Percentiles rank a stretch among this genome's conserved stretches.
These are phyloP conservation scores for Meyerozyma smithsonii DNA, from an alignment of 1,139 yeast species.

Conservation along the genomic window DNA sequence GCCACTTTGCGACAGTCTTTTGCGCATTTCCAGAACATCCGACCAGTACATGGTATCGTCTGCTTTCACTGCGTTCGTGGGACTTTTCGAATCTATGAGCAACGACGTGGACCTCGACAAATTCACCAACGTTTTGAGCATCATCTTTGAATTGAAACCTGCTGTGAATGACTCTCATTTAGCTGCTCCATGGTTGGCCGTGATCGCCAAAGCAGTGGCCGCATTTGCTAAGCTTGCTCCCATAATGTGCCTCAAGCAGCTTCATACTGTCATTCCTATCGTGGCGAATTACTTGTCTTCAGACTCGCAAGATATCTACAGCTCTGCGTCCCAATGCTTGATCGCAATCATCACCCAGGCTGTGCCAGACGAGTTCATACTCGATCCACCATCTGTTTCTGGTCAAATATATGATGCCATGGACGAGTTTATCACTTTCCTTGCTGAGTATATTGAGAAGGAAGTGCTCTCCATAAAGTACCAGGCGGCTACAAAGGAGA, in stretches of 20 bases:
- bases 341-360: constrained; percentile 69
- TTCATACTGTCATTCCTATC: constrained; percentile 54
- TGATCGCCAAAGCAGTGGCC: constrained; percentile 79
- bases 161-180: constrained; percentile 75
- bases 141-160: constrained; percentile 78
- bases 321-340: constrained; percentile 81
- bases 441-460: constrained; percentile 49
- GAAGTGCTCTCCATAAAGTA: constrained; percentile 70
- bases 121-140: constrained; percentile 59
- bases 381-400: constrained; percentile 46
- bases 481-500: constrained; percentile 71
- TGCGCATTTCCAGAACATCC: constrained; percentile 73
- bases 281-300: constrained; percentile 62
- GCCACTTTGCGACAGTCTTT: constrained; percentile 66
- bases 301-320: constrained; percentile 61
- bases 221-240: constrained; percentile 64
- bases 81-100: constrained; percentile 71
- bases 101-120: constrained; percentile 60
- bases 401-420: constrained; percentile 48
- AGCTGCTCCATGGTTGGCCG: constrained; percentile 94
- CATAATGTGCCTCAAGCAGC: constrained; percentile 46
- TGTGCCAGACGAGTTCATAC: constrained; percentile 55
- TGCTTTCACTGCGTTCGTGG: constrained; percentile 83
- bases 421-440: constrained; percentile 45
- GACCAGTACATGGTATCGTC: constrained; percentile 80